Evolutionary conservation across 495 filamentous ascomycete species (phyloP).

Genomic region (Hypoxylon fuscum): DNA sequence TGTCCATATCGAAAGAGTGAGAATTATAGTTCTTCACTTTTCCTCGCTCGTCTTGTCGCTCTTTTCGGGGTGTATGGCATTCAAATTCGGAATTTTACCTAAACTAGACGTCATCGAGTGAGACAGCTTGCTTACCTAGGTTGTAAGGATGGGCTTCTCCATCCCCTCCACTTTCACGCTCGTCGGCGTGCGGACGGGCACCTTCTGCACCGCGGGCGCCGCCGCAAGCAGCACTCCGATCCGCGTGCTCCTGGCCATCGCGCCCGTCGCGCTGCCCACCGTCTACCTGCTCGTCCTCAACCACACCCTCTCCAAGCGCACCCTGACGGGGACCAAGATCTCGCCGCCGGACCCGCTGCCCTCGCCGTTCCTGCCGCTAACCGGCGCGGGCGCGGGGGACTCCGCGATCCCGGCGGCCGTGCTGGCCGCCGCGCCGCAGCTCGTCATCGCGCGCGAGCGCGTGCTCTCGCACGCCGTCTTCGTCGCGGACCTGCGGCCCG

Average conservation of each 20-base stretch:
- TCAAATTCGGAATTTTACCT: too few relatives aligned
- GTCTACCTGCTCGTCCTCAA: conserved; percentile 20
- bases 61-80: too few relatives aligned
- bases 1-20: too few relatives aligned
- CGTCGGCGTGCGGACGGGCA: not conserved
- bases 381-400: not conserved
- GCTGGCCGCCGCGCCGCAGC: conserved; percentile 4
- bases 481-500: not conserved
- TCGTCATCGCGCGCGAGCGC: conserved; percentile 43
- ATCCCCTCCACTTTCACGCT: not conserved
- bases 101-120: too few relatives aligned
- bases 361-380: too few relatives aligned
- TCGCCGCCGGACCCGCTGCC: conserved; percentile 26
- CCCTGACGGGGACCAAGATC: conserved; percentile 1
- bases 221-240: not conserved
- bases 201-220: not conserved
- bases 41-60: too few relatives aligned
- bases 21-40: too few relatives aligned
- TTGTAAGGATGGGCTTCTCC: not conserved
- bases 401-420: conserved; percentile 11
- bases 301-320: conserved; percentile 12
- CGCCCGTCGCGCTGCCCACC: conserved; percentile 25
- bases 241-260: conserved; percentile 21
- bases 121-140: too few relatives aligned
- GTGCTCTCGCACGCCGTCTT: conserved; percentile 32